Percentiles rank a stretch among this genome's conserved stretches.
These are phyloP conservation scores for Sphaerobolus stellatus DNA, from an alignment of 1,284 basidiomycete genomes.

Conservation along the genomic window DNA sequence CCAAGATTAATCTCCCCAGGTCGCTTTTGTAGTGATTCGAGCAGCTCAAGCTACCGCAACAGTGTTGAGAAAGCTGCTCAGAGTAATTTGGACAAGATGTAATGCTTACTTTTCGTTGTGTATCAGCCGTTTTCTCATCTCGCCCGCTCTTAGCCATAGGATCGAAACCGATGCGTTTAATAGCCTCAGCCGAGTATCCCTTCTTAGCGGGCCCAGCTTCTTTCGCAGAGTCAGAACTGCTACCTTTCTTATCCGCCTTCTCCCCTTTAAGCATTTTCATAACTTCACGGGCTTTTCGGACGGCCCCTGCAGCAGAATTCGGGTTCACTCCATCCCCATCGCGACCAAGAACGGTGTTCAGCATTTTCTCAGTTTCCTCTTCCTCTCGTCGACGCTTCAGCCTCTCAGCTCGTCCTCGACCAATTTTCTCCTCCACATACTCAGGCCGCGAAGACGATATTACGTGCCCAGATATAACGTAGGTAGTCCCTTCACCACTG, in stretches of 20 bases:
- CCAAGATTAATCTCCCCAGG: conserved; percentile 3
- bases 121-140: conserved; percentile 27
- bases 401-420: conserved; percentile 70
- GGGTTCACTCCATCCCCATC: conserved; percentile 26
- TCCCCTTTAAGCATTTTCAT: conserved; percentile 41
- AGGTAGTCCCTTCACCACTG: conserved; percentile 58
- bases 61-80: background rate
- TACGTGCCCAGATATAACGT: conserved; percentile 76
- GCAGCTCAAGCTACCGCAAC: background rate
- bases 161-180: conserved; percentile 73
- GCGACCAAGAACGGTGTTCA: too few species aligned
- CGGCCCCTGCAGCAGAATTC: conserved; percentile 33
- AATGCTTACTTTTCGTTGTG: background rate
- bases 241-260: too few species aligned
- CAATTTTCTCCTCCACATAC: conserved; percentile 64
- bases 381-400: conserved; percentile 61
- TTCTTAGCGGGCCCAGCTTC: conserved; percentile 39
- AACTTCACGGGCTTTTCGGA: conserved; percentile 17
- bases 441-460: conserved; percentile 49
- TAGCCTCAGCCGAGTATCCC: conserved; percentile 60
- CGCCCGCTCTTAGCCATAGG: conserved; percentile 56
- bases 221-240: conserved; percentile 59
- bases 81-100: background rate
- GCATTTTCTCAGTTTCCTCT: conserved; percentile 56
- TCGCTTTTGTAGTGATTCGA: conserved; percentile 3